Conservation (phyloP, 164 flowering plant genomes). For the Vitis rupestris region DNA sequence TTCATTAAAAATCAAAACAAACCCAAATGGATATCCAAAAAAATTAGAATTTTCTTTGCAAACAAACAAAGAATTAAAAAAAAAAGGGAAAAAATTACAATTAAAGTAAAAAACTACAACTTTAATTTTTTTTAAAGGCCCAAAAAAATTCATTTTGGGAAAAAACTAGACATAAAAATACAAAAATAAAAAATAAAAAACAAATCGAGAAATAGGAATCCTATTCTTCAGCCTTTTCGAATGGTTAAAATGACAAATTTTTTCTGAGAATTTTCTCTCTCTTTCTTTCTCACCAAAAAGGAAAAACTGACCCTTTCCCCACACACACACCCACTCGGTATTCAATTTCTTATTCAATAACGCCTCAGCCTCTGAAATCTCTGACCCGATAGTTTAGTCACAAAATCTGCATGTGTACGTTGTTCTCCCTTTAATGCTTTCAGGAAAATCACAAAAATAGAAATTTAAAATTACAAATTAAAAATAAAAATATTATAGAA, state of each 20-base stretch:
- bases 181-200: not conserved
- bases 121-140: not conserved
- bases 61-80: too few species aligned
- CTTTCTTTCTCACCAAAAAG: constrained; percentile 6
- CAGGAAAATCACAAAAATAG: not conserved
- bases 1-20: too few species aligned
- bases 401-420: constrained; percentile 58
- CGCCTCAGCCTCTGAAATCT: constrained; percentile 29
- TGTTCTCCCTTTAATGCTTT: constrained; percentile 17
- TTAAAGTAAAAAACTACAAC: not conserved
- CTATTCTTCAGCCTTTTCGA: constrained; percentile 33
- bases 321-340: constrained; percentile 15
- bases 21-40: too few species aligned
- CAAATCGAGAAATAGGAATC: constrained; percentile 4
- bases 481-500: not conserved
- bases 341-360: constrained; percentile 21
- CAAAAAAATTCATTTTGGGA: not conserved
- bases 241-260: constrained; percentile 31
- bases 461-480: not conserved
- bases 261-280: not conserved
- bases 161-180: not conserved
- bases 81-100: too few species aligned
- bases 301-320: constrained; percentile 19
- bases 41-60: too few species aligned
- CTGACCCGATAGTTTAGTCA: constrained; percentile 61